phyloP scores from a whole-genome alignment of 2,329 filamentous ascomycete species.

The Monosporascus sp. region DNA sequence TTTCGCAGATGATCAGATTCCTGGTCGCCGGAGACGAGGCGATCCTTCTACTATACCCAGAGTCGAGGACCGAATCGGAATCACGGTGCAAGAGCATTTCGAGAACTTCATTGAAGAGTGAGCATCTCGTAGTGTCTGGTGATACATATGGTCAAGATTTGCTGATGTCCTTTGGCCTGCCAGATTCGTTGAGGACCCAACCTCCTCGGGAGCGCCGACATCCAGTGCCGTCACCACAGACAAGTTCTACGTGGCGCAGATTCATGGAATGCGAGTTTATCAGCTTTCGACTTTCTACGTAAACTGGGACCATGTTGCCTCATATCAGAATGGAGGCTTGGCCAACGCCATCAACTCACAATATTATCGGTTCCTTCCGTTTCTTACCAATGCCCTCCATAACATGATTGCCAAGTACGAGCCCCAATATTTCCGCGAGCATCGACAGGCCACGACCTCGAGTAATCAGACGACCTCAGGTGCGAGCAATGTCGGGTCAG shows the following conservation, averaged over 20 bases:
- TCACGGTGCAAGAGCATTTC: constrained; percentile 70
- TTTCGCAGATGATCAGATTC: constrained; percentile 60
- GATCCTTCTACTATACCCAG: constrained; percentile 54
- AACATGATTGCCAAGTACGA: constrained; percentile 93
- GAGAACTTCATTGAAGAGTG: constrained; percentile 75
- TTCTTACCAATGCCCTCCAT: constrained; percentile 81
- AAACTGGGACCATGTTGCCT: constrained; percentile 77
- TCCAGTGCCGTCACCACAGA: constrained; percentile 70
- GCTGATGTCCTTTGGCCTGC: background rate
- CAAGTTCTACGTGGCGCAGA: constrained; percentile 81
- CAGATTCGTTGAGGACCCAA: constrained; percentile 64
- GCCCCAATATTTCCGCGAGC: constrained; percentile 86
- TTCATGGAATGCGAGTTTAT: constrained; percentile 68
- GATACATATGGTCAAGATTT: constrained; percentile 1
- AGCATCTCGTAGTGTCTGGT: constrained; percentile 17
- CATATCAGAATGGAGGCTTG: constrained; percentile 71
- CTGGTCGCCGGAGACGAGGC: constrained; percentile 41
- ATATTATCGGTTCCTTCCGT: constrained; percentile 94
- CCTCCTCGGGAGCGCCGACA: constrained; percentile 55
- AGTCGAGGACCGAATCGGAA: constrained; percentile 71
- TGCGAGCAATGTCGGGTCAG: constrained; percentile 55
- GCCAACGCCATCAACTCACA: constrained; percentile 82
- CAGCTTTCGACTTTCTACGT: constrained; percentile 81
- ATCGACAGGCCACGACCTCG: constrained; percentile 76
- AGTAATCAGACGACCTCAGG: constrained; percentile 67